Evolutionary conservation across 108 stramenopile genomes (phyloP), one percentile per base, ranked within the genome.

Genomic region (Chaetoceros muelleri): DNA sequence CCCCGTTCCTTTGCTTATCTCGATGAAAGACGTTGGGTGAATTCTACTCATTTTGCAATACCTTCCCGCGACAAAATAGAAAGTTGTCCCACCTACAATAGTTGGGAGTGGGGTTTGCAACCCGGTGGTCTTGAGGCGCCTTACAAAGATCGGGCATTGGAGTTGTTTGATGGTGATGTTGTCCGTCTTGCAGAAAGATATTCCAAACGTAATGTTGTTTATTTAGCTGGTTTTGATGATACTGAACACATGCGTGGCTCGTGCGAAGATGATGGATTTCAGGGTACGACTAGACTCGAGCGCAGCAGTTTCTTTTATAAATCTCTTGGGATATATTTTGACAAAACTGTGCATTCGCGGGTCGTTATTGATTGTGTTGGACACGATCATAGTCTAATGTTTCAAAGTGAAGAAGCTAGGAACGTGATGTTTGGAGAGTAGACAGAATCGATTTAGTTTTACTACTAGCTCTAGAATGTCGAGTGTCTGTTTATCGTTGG

Each of bases 41-140:
- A 65, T 10, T 45, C n/a, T 2, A 24, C 44, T 2, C n/a, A 24
- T 3, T 65, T 68, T 60, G 63, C 53, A 26, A 16, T 19, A 20
- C 60, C 71, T 0, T 24, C 28, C 19, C 16, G 16, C 3, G 69
- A 70, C 5, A 46, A 56, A 26, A 61, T 25, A 8, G 40, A 46
- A 7, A 48, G 51, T 19, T 91, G 90, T 57, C 61, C 72, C 13
- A 46, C 48, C 44, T 91, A 80, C 67, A 80, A 91, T 56, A 28
- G 66, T 46, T 91, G 86, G 75, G 58, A 74, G 58, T 91, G 90
- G 90, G 90, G 90, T 16, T 47, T 87, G 46, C 72, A 76, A 27
- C 45, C 58, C 16, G 78, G 79, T 48, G 59, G 70, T 0, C 44
- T 87, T 8, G 52, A 68, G 0, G 58, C 67, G 8, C 84, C 90